Evolutionary conservation across 2,329 filamentous ascomycete genomes (phyloP), one percentile per base, ranked within the genome.

Genomic region (Thermochaetoides dissita): DNA sequence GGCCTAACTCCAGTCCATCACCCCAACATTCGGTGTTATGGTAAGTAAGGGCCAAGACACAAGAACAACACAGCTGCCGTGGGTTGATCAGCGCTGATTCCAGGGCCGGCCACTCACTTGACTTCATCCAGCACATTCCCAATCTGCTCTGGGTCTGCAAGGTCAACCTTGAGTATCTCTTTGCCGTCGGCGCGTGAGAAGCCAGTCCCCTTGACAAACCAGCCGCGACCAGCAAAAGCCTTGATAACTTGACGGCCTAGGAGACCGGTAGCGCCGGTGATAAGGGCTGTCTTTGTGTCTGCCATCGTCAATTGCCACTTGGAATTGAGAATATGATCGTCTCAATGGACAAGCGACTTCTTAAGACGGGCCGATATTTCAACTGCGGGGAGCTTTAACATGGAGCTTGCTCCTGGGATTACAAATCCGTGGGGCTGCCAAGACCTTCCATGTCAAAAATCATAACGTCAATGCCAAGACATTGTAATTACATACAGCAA

Each of bases 221-320:
- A 94, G 33, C 72, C 69, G 30, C 68, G 71, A 10, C 43, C 70
- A 62, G 41, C 66, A 58, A 94, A 94, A 9, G 74, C 74, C 47
- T 72, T 74, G 42, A 80, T 68, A 8, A 94, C 81, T 59, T 91
- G 78, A 36, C 86, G 76, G 38, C 88, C 87, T 2, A 94, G 72
- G 8, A 94, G 71, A 42, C 87, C 87, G 12, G 83, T 89, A 33
- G 85, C 86, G 44, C 87, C 87, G 6, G 87, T 94, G 42, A 94
- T 66, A 28, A 94, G 68, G 8, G 74, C 85, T 28, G 71, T 79
- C 45, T 71, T 62, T 6, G 33, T 37, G 10, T 5, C 17, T 24
- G 39, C 36, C 49, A 49, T 50, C 9, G 32, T 40, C 17, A 24
- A 24, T 24, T 24, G 17, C 5, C 17, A 24, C 17, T 24, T 31